phyloP scores from a whole-genome alignment of 805 yeast genomes.

The Schwanniomyces pseudopolymorphus region DNA sequence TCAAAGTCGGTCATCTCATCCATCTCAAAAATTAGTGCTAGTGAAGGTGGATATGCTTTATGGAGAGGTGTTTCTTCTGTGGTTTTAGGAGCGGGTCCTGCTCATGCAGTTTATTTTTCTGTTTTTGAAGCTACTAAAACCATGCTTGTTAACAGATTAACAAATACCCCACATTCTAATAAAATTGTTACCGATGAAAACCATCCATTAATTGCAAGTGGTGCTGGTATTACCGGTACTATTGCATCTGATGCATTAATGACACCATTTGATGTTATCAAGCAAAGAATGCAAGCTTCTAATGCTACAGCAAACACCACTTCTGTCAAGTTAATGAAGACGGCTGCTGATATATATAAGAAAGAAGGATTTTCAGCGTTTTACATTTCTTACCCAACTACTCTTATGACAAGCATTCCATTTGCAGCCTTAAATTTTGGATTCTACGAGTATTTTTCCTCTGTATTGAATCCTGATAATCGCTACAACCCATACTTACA shows the following conservation, averaged over 20 bases:
- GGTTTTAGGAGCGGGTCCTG: slow-evolving; percentile 97
- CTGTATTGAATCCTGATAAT: slow-evolving; percentile 73
- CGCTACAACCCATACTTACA: slow-evolving; percentile 86
- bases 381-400: slow-evolving; percentile 91
- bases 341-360: slow-evolving; percentile 50
- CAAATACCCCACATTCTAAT: slow-evolving; percentile 31
- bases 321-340: slow-evolving; percentile 28
- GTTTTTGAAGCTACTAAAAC: slow-evolving; percentile 84
- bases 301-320: slow-evolving; percentile 6
- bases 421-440: slow-evolving; percentile 94
- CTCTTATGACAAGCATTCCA: slow-evolving; percentile 87
- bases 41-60: slow-evolving; percentile 83
- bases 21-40: slow-evolving; percentile 71
- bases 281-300: slow-evolving; percentile 85
- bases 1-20: slow-evolving; percentile 57
- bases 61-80: slow-evolving; percentile 96
- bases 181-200: slow-evolving; percentile 57
- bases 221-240: slow-evolving; percentile 91
- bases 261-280: slow-evolving; percentile 96
- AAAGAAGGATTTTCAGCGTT: slow-evolving; percentile 78
- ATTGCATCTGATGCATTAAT: slow-evolving; percentile 91
- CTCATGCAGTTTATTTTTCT: slow-evolving; percentile 95
- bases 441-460: slow-evolving; percentile 82
- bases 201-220: slow-evolving; percentile 80
- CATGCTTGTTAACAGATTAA: slow-evolving; percentile 44